Base-by-base conservation (phyloP, 1,139 yeast genomes). In the Kodamaea ohmeri region DNA sequence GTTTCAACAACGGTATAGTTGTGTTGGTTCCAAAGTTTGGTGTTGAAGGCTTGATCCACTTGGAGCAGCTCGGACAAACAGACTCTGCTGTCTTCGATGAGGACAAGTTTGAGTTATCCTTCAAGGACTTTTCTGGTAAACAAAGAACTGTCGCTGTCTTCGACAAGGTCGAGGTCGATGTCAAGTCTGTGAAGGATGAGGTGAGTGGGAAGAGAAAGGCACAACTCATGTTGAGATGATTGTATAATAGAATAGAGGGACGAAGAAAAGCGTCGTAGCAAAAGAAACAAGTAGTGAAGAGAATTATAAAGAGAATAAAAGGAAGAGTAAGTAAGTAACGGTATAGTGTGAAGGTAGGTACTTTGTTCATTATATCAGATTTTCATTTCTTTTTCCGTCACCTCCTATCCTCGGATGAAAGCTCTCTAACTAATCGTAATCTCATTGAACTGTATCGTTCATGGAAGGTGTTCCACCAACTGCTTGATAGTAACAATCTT, bases 21-120 rank as follows among this genome's bases (percentile, higher is more conserved):
- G 95, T 92, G 4, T 67, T 92, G 38, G 97, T 94, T 18, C 97
- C 98, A n/a, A 86, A 85, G 58, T 90, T 88, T 64, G 98, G 98
- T 39, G 90, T 94, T 38, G 99, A 94, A 65, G 94, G 97, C 40
- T 69, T 92, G 53, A 88, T 94, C 48, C 86, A 85, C 57, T 60
- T 88, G 44, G 95, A 88, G 47, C 80, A 78, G 50, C 61, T 92
- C 49, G 81, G 83, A 14, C 85, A 86, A 45, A 78, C 72, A 16
- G 71, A 73, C 43, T 62, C 78, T 31, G 89, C 90, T 2, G 65
- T 67, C 28, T 88, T 80, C 55, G 82, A 84, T 48, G 97, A 90
- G 59, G 92, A 86, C 24, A 76, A 76, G 47, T 92, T 80, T 52
- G 80, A 80, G 46, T 66, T 92, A 45, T 65, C 75, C 2, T 81